phyloP scores from a whole-genome alignment of 768 basidiomycete species.

The Suillus luteus region DNA sequence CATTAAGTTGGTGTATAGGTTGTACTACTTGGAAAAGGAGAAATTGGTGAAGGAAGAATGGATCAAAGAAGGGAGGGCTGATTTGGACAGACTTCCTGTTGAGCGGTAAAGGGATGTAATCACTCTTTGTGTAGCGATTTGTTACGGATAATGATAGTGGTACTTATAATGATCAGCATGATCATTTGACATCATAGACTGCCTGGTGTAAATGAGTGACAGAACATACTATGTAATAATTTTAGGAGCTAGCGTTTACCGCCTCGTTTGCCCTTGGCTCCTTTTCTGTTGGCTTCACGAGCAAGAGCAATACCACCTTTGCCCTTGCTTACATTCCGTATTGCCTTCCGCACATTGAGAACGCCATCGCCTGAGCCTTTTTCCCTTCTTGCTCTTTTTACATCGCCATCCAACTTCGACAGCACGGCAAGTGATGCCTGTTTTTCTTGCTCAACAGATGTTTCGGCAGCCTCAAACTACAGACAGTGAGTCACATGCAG shows the following conservation, averaged over 20 bases:
- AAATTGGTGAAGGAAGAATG: conserved; percentile 84
- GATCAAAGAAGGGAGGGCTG: conserved; percentile 78
- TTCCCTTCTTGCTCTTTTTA: conserved; percentile 54
- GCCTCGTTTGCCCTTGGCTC: conserved; percentile 30
- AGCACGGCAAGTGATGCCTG: conserved; percentile 74
- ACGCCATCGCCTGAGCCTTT: conserved; percentile 47
- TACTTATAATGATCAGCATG: neutral
- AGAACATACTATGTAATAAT: neutral
- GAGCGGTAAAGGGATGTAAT: conserved; percentile 23
- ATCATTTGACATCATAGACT: neutral
- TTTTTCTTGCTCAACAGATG: conserved; percentile 64
- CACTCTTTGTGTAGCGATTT: neutral
- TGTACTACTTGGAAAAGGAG: conserved; percentile 73
- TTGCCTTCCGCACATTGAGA: conserved; percentile 88
- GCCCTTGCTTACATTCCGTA: conserved; percentile 73
- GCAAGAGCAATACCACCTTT: conserved; percentile 62
- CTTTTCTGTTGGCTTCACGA: conserved; percentile 37
- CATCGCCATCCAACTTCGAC: conserved; percentile 70
- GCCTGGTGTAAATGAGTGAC: neutral
- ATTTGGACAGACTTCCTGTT: conserved; percentile 32
- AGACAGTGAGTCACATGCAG: conserved; percentile 7
- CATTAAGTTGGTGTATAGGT: conserved; percentile 84
- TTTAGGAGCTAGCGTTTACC: conserved; percentile 25
- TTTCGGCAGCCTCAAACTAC: conserved; percentile 86
- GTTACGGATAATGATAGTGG: conserved; percentile 7